These are phyloP conservation scores for Leishmania turanica DNA, from an alignment of 208 protist species.

Conservation along the genomic window DNA sequence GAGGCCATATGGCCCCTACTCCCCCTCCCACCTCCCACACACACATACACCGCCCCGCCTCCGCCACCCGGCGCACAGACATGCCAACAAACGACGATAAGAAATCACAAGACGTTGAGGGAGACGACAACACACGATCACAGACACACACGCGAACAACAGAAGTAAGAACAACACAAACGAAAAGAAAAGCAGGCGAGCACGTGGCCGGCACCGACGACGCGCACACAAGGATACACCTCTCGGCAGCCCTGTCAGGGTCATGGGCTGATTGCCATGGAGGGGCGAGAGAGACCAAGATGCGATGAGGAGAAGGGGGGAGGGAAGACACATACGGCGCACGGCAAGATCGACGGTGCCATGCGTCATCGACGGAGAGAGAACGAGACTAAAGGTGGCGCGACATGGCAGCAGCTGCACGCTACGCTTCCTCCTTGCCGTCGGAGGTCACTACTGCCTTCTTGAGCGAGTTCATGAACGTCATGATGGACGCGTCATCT, in stretches of 20 bases:
- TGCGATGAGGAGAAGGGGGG: too few relatives aligned
- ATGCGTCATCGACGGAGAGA: background rate
- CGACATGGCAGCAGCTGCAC: background rate
- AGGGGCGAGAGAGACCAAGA: background rate
- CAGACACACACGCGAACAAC: background rate
- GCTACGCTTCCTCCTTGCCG: constrained; percentile 2
- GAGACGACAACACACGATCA: background rate
- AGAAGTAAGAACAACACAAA: background rate
- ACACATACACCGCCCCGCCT: background rate
- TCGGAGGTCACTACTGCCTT: constrained; percentile 54
- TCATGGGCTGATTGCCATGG: background rate
- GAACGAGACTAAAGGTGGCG: background rate
- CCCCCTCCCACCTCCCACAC: background rate
- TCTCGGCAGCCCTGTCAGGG: background rate
- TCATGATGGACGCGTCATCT: constrained; percentile 73
- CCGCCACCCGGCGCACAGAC: background rate
- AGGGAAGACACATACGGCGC: background rate
- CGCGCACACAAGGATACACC: background rate
- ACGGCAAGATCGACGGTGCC: background rate
- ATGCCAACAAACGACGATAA: background rate
- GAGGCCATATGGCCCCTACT: background rate
- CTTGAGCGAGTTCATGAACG: constrained; percentile 85
- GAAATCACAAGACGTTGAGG: background rate
- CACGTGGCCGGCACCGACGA: too few relatives aligned
- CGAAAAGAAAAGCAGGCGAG: background rate